Conservation (phyloP, 441 rosid species). For the Codiaeum variegatum region DNA sequence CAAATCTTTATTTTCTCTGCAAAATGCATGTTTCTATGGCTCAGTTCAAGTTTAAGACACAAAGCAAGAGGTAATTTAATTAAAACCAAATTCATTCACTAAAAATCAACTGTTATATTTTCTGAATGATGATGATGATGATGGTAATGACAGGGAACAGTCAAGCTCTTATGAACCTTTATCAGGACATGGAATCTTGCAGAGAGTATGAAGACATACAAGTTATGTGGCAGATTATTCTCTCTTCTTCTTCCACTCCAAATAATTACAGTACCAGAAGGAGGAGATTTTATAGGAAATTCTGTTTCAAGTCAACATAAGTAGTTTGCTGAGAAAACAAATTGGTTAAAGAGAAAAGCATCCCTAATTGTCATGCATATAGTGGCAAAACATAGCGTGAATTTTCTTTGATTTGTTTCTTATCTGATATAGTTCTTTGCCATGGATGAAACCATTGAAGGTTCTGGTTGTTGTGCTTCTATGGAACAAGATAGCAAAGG, state of each 20-base stretch:
- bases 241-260: slow-evolving; percentile 31
- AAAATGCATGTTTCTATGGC: slow-evolving; percentile 35
- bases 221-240: slow-evolving; percentile 65
- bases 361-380: not conserved
- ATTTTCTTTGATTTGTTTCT: too few species aligned
- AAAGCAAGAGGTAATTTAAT: slow-evolving; percentile 34
- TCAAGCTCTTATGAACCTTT: slow-evolving; percentile 36
- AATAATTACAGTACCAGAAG: slow-evolving; percentile 15
- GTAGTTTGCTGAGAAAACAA: not conserved
- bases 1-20: slow-evolving; percentile 30
- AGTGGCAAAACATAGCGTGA: not conserved
- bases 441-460: too few species aligned
- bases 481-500: too few species aligned
- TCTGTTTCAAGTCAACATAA: slow-evolving; percentile 41
- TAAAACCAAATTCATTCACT: not conserved
- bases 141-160: slow-evolving; percentile 30
- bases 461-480: too few species aligned
- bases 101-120: not conserved
- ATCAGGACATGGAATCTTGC: slow-evolving; percentile 61
- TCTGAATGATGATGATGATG: not conserved
- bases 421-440: not conserved
- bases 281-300: slow-evolving; percentile 28
- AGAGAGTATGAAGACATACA: slow-evolving; percentile 51
- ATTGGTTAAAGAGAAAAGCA: not conserved
- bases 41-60: slow-evolving; percentile 31